Evolutionary conservation across 352 stramenopile genomes (phyloP), one percentile per base, ranked within the genome.

Genomic region (Phytophthora lateralis): DNA sequence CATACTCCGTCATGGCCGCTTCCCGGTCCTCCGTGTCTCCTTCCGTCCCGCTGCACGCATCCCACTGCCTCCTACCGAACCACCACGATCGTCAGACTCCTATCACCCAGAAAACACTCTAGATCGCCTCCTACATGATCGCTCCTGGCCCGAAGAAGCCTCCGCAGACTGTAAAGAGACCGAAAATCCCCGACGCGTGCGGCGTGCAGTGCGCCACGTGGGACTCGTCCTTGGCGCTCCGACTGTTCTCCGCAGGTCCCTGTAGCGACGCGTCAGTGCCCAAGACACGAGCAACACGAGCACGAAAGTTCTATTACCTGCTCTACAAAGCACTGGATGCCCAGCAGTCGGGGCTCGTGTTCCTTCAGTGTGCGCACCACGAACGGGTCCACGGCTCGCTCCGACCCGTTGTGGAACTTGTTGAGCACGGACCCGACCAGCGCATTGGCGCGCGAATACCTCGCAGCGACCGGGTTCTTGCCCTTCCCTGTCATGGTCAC

Each of bases 321-420:
- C 57, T 93, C 73, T 8, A 93, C 34, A 54, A 78, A 90, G 69
- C 79, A 91, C 70, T 89, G 81, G 41, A 93, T 80, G 46, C 81
- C 85, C 50, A 89, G 69, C 43, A 91, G 64, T 4, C 65, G 59
- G 26, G 74, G 56, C 58, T 93, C 83, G 34, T 87, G 63, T 27
- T 81, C 61, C 39, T 88, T 62, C 0, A 93, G 60, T 14, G 63
- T 55, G 14, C 76, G 71, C 39, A 86, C 75, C 56, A 93, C 83
- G 37, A 85, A 84, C 18, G 76, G 63, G 42, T 91, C 83, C n/a
- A 93, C 78, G 2, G 81, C 78, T 20, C 81, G 75, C 20, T 65
- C 60, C 18, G 79, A 90, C 8, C 83, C 83, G 39, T 91, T 90
- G 66, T 93, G 75, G 56, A 78, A 90, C 48, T 91, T 90, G 71